Evolutionary conservation across 371 early-diverging fungal genomes (phyloP), one percentile per base, ranked within the genome.

Genomic region (Mucor saturninus): DNA sequence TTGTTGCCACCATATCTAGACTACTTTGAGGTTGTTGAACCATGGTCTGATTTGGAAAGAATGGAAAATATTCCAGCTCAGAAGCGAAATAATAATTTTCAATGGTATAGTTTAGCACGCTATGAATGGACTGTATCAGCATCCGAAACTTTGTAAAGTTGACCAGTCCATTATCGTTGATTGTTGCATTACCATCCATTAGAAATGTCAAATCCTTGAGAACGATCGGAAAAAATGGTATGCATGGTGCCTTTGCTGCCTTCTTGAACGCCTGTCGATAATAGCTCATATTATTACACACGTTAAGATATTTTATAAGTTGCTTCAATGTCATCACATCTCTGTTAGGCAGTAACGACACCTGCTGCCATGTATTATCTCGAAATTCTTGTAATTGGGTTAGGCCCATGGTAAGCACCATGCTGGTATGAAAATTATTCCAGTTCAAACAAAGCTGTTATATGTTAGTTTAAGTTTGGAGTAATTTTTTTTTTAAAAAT

Each of bases 341-440:
- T 42, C 65, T 65, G 53, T 58, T 73, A 5, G 80, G 57, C 8
- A 80, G 37, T 4, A 64, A 11, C 9, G 59, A 53, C 10, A 32
- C 43, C 6, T 64, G 40, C 10, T 74, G 67, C 72, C 74, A 72
- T 1, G 72, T 68, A 29, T 69, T 54, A 37, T 67, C 51, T 28
- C 54, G 14, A 50, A 61, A 38, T 21, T 59, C 64, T 13, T 54
- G 43, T 21, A 59, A 15, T 14, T 68, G 69, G 2, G 50, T 62
- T 31, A 81, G 40, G 0, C 77, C 73, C 71, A 75, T 76, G 0
- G 73, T 77, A 35, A 81, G 69, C 3, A 76, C 60, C 79, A 81
- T 81, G 14, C 67, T 52, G 5, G 81, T 81, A 60, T 81, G 81
- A 43, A 71, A 76, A 37, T 81, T 81, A 32, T 76, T 76, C 73